Conservation (phyloP, 257 asterid species). For the Nicotiana noctiflora region DNA sequence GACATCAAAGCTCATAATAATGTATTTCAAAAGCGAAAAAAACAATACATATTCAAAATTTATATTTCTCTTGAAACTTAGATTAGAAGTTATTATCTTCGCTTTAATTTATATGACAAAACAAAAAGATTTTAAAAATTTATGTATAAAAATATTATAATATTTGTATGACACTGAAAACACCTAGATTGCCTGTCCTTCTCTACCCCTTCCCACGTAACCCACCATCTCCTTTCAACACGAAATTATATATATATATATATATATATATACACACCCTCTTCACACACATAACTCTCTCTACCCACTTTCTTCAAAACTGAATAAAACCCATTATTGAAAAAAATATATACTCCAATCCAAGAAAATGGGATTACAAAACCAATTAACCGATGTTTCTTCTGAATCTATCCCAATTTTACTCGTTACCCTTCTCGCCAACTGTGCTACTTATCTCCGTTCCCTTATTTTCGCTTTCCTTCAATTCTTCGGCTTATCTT, state of each 20-base stretch:
- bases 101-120: too few species aligned
- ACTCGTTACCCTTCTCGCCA: constrained; percentile 41
- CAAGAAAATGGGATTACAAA: constrained; percentile 51
- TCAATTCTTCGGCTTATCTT: constrained; percentile 27
- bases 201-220: constrained; percentile 1
- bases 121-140: too few species aligned
- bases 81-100: too few species aligned
- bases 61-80: too few species aligned
- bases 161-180: not conserved
- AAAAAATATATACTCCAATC: not conserved
- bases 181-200: not conserved
- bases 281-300: not conserved
- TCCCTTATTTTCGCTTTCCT: constrained; percentile 26
- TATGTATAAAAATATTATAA: too few species aligned
- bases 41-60: too few species aligned
- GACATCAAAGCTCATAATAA: too few species aligned
- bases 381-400: constrained; percentile 58
- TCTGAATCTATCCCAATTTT: constrained; percentile 52
- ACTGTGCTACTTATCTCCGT: constrained; percentile 41
- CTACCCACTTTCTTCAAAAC: not conserved
- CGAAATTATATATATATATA: not conserved
- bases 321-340: not conserved
- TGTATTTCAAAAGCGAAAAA: too few species aligned
- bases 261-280: not conserved
- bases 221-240: not conserved